A percentile compares a stretch with the other conserved stretches of the same genome.
These are phyloP conservation scores for Anethum foeniculum DNA, from an alignment of 140 eudicot species.

Conservation along the genomic window DNA sequence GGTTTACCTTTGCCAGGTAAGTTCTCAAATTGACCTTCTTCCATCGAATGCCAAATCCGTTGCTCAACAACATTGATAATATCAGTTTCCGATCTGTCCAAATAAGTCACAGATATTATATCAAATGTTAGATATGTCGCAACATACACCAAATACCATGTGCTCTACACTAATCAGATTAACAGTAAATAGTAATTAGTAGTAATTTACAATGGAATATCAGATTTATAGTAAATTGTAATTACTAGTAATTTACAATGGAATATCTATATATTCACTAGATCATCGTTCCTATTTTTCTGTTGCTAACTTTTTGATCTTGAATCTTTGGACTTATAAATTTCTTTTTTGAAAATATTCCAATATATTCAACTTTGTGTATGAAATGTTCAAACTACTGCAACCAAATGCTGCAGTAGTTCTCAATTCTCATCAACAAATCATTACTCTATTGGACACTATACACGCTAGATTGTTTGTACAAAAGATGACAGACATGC, in stretches of 20 bases:
- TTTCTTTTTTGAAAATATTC: neutral
- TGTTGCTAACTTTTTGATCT: too few species aligned
- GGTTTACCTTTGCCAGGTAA: constrained; percentile 88
- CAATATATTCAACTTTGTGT: neutral
- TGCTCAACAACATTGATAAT: constrained; percentile 78
- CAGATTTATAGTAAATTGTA: neutral
- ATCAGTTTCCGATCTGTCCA: constrained; percentile 58
- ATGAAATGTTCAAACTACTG: neutral
- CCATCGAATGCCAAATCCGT: constrained; percentile 85
- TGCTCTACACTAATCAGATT: neutral
- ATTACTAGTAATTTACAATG: neutral
- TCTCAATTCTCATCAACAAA: too few species aligned
- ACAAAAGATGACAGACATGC: too few species aligned
- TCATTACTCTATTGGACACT: too few species aligned
- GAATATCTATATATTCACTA: neutral
- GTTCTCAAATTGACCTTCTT: constrained; percentile 86
- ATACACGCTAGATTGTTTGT: too few species aligned
- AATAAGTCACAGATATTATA: neutral
- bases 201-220: neutral
- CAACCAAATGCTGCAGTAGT: neutral
- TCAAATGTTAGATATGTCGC: neutral
- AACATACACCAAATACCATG: neutral
- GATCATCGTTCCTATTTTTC: neutral
- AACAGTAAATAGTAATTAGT: neutral
- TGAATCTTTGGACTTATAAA: neutral